Evolutionary conservation across 2,329 filamentous ascomycete genomes (phyloP).

Genomic region (Fusarium sp.): DNA sequence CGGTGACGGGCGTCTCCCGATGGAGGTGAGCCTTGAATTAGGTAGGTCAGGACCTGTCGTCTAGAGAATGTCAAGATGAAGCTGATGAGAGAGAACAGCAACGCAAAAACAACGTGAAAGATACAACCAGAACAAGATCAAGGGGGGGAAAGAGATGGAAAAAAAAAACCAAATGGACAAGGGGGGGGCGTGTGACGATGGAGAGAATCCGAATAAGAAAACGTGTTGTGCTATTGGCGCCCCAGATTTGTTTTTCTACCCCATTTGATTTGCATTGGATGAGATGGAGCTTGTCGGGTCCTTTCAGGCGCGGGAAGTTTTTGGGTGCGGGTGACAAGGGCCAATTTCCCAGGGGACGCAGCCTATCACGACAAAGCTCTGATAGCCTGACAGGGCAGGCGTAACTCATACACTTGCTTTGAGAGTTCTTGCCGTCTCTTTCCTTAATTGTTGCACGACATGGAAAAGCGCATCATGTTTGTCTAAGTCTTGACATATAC

Average conservation of each 20-base stretch:
- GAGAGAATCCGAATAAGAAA: conserved; percentile 39
- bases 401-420: neutral
- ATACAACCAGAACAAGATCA: neutral
- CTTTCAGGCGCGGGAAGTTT: conserved; percentile 11
- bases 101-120: neutral
- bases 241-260: neutral
- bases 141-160: neutral
- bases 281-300: neutral
- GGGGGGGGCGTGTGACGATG: conserved; percentile 21
- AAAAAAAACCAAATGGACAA: conserved; percentile 11
- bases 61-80: neutral
- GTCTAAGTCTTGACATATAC: neutral
- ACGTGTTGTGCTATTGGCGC: conserved; percentile 43
- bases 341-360: conserved; percentile 30
- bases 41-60: neutral
- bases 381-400: conserved; percentile 8
- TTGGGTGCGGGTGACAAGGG: neutral
- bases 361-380: conserved; percentile 30
- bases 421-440: neutral
- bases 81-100: neutral
- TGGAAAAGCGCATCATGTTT: conserved; percentile 5
- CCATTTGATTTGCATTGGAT: neutral
- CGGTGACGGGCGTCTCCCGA: conserved; percentile 21
- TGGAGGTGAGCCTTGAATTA: neutral
- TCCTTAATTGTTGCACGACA: neutral